Percentiles rank a stretch among this genome's conserved stretches.
Evolutionary conservation across 306 rosid species (phyloP).

Genomic region (Argentina anserina): DNA sequence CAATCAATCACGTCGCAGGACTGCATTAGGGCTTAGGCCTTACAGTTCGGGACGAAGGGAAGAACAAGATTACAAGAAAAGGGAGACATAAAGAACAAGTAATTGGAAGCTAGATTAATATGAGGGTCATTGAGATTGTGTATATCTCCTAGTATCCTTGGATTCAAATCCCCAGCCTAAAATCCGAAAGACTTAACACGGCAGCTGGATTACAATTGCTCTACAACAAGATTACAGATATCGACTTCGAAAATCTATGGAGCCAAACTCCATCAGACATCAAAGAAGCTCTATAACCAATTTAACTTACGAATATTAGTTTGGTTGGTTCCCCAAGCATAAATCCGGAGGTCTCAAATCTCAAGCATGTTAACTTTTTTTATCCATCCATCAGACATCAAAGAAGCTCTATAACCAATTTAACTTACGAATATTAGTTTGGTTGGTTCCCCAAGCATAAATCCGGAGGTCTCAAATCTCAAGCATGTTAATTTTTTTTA

Average conservation of each 20-base stretch:
- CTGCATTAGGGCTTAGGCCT: too few relatives aligned
- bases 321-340: conserved; percentile 26
- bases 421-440: background rate
- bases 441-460: conserved; percentile 27
- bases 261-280: background rate
- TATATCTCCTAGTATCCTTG: background rate
- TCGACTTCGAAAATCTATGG: background rate
- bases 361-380: too few relatives aligned
- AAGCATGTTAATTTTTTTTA: too few relatives aligned
- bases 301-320: background rate
- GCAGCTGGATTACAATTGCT: conserved; percentile 10
- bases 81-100: background rate
- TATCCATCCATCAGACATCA: background rate
- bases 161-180: background rate
- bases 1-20: too few relatives aligned
- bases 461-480: background rate
- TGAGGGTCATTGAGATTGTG: background rate
- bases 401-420: background rate
- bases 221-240: conserved; percentile 10
- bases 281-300: background rate
- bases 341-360: background rate
- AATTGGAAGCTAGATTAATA: background rate
- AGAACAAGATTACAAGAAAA: background rate
- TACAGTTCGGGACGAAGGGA: too few relatives aligned
- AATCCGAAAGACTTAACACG: background rate